Evolutionary conservation across 768 basidiomycete species (phyloP).

Genomic region (Tylopilus intermedius): DNA sequence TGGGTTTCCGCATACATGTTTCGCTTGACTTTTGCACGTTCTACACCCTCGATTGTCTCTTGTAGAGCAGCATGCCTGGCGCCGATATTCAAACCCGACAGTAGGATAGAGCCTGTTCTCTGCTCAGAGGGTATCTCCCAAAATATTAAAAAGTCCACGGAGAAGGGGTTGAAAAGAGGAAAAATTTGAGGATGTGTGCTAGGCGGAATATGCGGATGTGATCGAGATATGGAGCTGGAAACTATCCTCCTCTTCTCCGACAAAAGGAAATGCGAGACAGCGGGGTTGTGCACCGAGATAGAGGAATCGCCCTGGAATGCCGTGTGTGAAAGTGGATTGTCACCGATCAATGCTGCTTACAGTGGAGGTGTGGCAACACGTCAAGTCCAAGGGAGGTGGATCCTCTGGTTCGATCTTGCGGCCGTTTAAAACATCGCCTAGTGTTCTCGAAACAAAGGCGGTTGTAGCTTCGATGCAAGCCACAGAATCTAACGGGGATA

Average conservation of each 20-base stretch:
- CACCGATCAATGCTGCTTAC: slow-evolving; percentile 30
- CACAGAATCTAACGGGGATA: slow-evolving; percentile 35
- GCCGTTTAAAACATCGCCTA: slow-evolving; percentile 50
- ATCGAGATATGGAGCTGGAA: slow-evolving; percentile 31
- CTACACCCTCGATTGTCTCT: slow-evolving; percentile 54
- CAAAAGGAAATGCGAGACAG: slow-evolving; percentile 44
- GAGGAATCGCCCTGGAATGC: slow-evolving; percentile 10
- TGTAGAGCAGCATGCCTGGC: slow-evolving; percentile 64
- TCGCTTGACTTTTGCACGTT: slow-evolving; percentile 62
- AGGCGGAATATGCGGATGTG: slow-evolving; percentile 56
- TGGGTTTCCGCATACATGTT: slow-evolving; percentile 92
- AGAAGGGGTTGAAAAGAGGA: slow-evolving; percentile 70
- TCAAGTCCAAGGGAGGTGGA: slow-evolving; percentile 54
- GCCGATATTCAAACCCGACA: slow-evolving; percentile 60
- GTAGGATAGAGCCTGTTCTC: slow-evolving; percentile 56
- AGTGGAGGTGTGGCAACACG: slow-evolving; percentile 42
- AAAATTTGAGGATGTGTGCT: slow-evolving; percentile 56
- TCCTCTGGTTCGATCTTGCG: slow-evolving; percentile 31
- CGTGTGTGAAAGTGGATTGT: slow-evolving; percentile 1
- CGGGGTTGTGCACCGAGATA: slow-evolving; percentile 19
- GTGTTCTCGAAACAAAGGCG: slow-evolving; percentile 48
- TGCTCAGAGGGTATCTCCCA: slow-evolving; percentile 65
- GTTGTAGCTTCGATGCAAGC: slow-evolving; percentile 39
- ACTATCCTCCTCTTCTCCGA: slow-evolving; percentile 43
- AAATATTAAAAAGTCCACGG: slow-evolving; percentile 68